Evolutionary conservation across 2,329 filamentous ascomycete species (phyloP).

Genomic region (Epichloe gansuensis): DNA sequence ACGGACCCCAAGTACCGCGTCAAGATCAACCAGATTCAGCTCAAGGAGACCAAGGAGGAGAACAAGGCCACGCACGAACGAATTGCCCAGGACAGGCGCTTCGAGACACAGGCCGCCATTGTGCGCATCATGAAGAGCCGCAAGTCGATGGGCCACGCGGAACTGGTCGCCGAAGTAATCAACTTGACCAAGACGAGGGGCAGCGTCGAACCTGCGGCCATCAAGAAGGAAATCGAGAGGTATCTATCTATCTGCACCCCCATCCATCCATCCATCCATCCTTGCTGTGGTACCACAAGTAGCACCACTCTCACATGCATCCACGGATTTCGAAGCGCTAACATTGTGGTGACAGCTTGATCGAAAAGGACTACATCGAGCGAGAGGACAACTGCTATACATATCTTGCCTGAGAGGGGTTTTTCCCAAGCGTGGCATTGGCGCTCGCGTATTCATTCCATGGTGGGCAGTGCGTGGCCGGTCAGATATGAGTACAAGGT

Average conservation of each 20-base stretch:
- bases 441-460: too few species aligned
- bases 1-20: slow-evolving; percentile 73
- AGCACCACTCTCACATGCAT: too few species aligned
- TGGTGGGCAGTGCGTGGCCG: too few species aligned
- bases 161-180: slow-evolving; percentile 85
- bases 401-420: slow-evolving; percentile 47
- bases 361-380: slow-evolving; percentile 90
- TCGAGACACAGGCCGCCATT: slow-evolving; percentile 94
- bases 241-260: slow-evolving; percentile 29
- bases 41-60: slow-evolving; percentile 91
- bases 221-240: slow-evolving; percentile 97
- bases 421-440: too few species aligned
- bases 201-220: slow-evolving; percentile 71
- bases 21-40: slow-evolving; percentile 98
- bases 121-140: slow-evolving; percentile 94
- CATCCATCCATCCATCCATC: too few species aligned
- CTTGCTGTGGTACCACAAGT: too few species aligned
- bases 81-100: slow-evolving; percentile 79
- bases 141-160: slow-evolving; percentile 75
- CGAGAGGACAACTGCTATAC: slow-evolving; percentile 59
- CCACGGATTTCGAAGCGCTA: neutral
- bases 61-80: slow-evolving; percentile 89
- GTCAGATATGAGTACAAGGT: too few species aligned
- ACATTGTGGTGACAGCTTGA: slow-evolving; percentile 42
- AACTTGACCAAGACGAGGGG: slow-evolving; percentile 78